These are phyloP conservation scores for Fusarium sp. DNA, from an alignment of 2,329 filamentous ascomycete species.

Conservation along the genomic window DNA sequence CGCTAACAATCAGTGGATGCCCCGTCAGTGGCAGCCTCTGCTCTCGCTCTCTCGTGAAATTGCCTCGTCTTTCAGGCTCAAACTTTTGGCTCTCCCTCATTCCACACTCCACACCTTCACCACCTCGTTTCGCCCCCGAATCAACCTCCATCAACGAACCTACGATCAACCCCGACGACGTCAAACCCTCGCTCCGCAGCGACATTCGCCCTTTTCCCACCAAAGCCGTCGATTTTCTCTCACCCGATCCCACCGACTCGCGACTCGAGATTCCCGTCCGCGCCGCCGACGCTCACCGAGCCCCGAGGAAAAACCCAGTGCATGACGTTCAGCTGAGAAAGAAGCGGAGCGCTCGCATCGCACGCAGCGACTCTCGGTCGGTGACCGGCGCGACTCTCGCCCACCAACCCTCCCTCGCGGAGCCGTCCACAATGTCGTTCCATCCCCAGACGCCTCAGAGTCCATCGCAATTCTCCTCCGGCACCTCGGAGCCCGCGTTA, in stretches of 20 bases:
- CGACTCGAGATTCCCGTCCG: slow-evolving; percentile 25
- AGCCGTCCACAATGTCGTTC: slow-evolving; percentile 70
- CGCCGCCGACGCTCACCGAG: slow-evolving; percentile 40
- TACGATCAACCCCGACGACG: slow-evolving; percentile 39
- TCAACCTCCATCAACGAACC: slow-evolving; percentile 47
- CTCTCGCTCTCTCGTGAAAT: slow-evolving; percentile 12
- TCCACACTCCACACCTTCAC: slow-evolving; percentile 47
- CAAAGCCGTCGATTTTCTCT: slow-evolving; percentile 27
- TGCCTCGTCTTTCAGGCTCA: slow-evolving; percentile 52
- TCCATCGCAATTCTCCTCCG: slow-evolving; percentile 71
- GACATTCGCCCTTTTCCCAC: slow-evolving; percentile 40
- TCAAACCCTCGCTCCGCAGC: slow-evolving; percentile 42
- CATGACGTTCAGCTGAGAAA: slow-evolving; percentile 48
- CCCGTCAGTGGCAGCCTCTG: background rate
- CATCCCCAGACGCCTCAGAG: slow-evolving; percentile 77
- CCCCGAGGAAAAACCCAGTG: slow-evolving; percentile 44
- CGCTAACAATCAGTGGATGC: no score
- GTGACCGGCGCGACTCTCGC: slow-evolving; percentile 50
- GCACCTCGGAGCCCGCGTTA: slow-evolving; percentile 63
- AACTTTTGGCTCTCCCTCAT: slow-evolving; percentile 44
- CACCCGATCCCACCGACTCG: slow-evolving; percentile 10
- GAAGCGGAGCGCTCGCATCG: slow-evolving; percentile 44
- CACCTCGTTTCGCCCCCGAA: slow-evolving; percentile 45
- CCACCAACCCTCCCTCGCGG: slow-evolving; percentile 47
- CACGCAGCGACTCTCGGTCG: slow-evolving; percentile 48